Evolutionary conservation across 768 basidiomycete species (phyloP), one percentile per base, ranked within the genome.

Genomic region (Russula dissimulans): DNA sequence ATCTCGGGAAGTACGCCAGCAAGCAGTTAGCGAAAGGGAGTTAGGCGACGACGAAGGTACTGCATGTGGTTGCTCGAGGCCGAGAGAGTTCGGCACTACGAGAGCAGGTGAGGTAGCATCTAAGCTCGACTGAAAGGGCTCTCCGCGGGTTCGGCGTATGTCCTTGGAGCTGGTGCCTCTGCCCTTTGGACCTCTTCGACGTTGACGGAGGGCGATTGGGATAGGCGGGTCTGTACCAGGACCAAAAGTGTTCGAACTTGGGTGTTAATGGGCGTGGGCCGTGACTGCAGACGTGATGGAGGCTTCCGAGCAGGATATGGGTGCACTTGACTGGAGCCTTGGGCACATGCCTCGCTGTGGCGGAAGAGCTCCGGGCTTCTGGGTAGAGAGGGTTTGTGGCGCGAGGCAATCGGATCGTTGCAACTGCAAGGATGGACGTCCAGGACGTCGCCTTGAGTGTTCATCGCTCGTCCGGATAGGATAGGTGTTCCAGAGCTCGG

Each of bases 351-450:
- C 18, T 29, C n/a, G n/a, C 31, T 18, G 17, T 31, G 54, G 41
- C 34, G 10, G 34, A 36, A 32, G 41, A 18, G 42, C 42, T 41
- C 50, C 5, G 39, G 44, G 22, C 10, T 36, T 44, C 29, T 43
- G 22, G 44, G 17, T 18, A 14, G 15, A 26, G 43, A 44, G 14
- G 48, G 56, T 12, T 48, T 53, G 41, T 62, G 61, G 32, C 46
- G 41, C 0, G 46, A 32, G 10, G 56, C 52, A 57, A 47, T 11
- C 0, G 56, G 56, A 8, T 62, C 8, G 32, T 43, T 44, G 41
- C 61, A 62, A 14, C 56, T 36, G 14, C 61, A 62, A n/a, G 56
- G 45, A 17, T 62, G 61, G 1, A 62, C 61, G 12, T 62, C 56
- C 22, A 47, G 39, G 22, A 57, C 45, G 17, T 57, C 34, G 9